Evolutionary conservation across 176 grass and related monocot genomes (phyloP).

Genomic region (Coix lacrymajobi): DNA sequence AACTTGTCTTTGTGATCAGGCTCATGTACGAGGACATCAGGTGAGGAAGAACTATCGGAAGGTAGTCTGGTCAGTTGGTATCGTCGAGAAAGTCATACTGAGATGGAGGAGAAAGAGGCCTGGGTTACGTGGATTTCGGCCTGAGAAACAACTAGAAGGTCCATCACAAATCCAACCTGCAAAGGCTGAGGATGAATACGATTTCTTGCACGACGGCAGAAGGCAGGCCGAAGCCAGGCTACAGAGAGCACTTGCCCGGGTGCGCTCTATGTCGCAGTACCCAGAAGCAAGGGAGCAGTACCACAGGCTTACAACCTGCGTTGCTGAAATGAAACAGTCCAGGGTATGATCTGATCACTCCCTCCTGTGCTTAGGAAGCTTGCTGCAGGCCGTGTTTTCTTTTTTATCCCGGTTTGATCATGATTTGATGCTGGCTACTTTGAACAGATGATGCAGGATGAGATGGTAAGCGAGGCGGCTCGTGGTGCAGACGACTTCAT

Average conservation of each 20-base stretch:
- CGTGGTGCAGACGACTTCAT: conserved; percentile 50
- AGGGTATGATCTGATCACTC: conserved; percentile 35
- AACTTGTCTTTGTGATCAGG: conserved; percentile 39
- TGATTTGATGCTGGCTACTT: not conserved
- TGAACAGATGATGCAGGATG: conserved; percentile 50
- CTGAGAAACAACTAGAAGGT: conserved; percentile 42
- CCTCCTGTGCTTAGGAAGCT: not conserved
- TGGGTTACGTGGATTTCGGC: conserved; percentile 41
- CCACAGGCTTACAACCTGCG: conserved; percentile 50
- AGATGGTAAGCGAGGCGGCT: conserved; percentile 31
- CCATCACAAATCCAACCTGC: conserved; percentile 45
- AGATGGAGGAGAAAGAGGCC: conserved; percentile 71
- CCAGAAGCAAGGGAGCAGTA: conserved; percentile 90
- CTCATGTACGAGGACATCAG: conserved; percentile 80
- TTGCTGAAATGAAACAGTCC: conserved; percentile 61
- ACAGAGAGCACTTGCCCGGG: conserved; percentile 62
- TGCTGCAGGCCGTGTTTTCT: not conserved
- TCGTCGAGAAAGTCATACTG: conserved; percentile 66
- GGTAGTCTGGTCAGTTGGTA: conserved; percentile 69
- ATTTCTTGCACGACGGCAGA: conserved; percentile 74
- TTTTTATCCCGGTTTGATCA: not conserved
- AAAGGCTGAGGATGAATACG: conserved; percentile 60
- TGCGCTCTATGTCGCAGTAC: conserved; percentile 84
- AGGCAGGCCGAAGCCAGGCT: conserved; percentile 74
- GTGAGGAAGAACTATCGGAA: conserved; percentile 63